A percentile compares a stretch with the other conserved stretches of the same genome.
Conservation (phyloP, 164 flowering plant genomes). For the Vitis vinifera region ASM3070453v1 NC_081811.1:22482501-22483000, state of each 20-base stretch:
- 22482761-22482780: neutral
- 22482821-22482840: conserved; percentile 27
- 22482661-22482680: conserved; percentile 7
- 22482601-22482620: neutral
- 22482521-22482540: too few relatives aligned
- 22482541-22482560: too few relatives aligned
- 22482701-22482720: conserved; percentile 8
- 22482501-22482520: too few relatives aligned
- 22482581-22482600: neutral
- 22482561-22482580: neutral
- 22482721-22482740: conserved; percentile 29
- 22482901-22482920: neutral
- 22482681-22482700: conserved; percentile 18
- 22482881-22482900: neutral
- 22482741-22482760: conserved; percentile 32
- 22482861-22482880: conserved; percentile 2
- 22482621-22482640: neutral
- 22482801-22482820: conserved; percentile 22
- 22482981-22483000: conserved; percentile 14
- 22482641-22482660: neutral
- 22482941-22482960: conserved; percentile 17
- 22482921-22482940: neutral
- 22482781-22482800: conserved; percentile 43
- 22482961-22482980: conserved; percentile 19
- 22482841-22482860: neutral